Percentiles rank a stretch among this genome's conserved stretches.
These are phyloP conservation scores for Nephelium lappaceum DNA, from an alignment of 345 rosid genomes.

Conservation along the genomic window DNA sequence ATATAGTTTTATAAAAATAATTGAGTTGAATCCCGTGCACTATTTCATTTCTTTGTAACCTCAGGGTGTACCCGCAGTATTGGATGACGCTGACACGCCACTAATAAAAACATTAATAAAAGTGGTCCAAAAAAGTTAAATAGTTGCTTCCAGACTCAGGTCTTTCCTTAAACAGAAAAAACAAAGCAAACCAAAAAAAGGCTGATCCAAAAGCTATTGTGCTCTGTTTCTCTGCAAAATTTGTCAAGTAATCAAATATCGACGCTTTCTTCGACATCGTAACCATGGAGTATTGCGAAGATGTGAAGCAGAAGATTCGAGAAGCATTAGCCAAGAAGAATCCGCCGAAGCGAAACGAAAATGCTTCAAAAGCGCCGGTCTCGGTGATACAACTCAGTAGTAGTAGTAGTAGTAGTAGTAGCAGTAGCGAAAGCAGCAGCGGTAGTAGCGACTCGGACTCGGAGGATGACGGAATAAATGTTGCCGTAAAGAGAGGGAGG, in stretches of 20 bases:
- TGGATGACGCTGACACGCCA: no score
- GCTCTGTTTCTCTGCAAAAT: no score
- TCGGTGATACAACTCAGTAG: constrained; percentile 61
- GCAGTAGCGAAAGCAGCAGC: not conserved
- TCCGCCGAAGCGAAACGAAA: constrained; percentile 8
- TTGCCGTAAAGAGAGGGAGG: constrained; percentile 29
- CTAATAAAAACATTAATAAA: no score
- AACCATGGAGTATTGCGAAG: constrained; percentile 36
- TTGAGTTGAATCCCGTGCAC: no score
- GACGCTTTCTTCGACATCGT: not conserved
- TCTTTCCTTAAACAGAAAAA: no score
- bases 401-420: constrained; percentile 32
- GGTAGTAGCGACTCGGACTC: constrained; percentile 54
- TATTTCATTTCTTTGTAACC: no score
- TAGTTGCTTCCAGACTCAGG: no score
- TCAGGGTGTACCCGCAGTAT: no score
- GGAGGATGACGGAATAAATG: constrained; percentile 20
- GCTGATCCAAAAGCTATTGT: no score
- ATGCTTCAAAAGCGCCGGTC: constrained; percentile 13
- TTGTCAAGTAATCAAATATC: not conserved
- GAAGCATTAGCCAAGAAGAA: constrained; percentile 22
- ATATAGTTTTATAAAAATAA: no score
- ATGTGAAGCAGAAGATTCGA: constrained; percentile 47
- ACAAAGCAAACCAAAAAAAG: no score
- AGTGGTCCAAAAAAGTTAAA: no score